Base-by-base conservation (phyloP, 441 rosid genomes). In the Aquilaria agallochum region DNA sequence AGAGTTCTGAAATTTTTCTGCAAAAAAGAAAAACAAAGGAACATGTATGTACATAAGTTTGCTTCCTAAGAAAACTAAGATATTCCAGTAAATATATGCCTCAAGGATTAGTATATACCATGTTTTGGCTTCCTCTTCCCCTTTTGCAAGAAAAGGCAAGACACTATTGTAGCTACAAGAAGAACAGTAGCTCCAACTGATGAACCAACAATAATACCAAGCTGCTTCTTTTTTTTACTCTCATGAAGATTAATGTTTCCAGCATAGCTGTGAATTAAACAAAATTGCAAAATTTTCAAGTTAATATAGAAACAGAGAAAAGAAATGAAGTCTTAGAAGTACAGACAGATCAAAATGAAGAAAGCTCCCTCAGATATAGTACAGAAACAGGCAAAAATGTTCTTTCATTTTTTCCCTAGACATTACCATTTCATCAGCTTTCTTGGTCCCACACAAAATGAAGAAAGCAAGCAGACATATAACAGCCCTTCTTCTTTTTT, bases 161-260 rank as follows among this genome's bases (percentile, higher is more conserved):
- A 86, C 53, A 77, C 61, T 45, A 85, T 62, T 31, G 88, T 78
- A 66, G 71, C 87, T 31, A 92, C 64, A 46, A 95, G 81, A 72
- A 95, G 74, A 74, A 86, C 55, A 58, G 81, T 77, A 49, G 91
- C 99, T 70, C 98, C 99, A 58, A 85, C 69, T 55, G 90, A 78
- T 57, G 86, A 71, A 69, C 93, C 95, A 40, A 86, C 71, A 55
- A 84, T 69, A 49, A 82, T 74, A 67, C 53, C 67, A 15, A 69
- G 71, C 60, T 74, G 79, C 74, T 69, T 91, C 62, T 64, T 73
- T 66, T 66, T 76, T 63, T 70, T 74, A 31, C 70, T 74, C 53
- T 73, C 68, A 56, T 27, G 78, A 72, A 94, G 89, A 69, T 82
- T 60, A 65, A 70, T 15, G 67, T 94, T 94, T 58, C 96, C 95